Percentiles rank a stretch among this genome's conserved stretches.
Evolutionary conservation across 495 filamentous ascomycete species (phyloP).

Genomic region (Recurvomyces mirabilis): DNA sequence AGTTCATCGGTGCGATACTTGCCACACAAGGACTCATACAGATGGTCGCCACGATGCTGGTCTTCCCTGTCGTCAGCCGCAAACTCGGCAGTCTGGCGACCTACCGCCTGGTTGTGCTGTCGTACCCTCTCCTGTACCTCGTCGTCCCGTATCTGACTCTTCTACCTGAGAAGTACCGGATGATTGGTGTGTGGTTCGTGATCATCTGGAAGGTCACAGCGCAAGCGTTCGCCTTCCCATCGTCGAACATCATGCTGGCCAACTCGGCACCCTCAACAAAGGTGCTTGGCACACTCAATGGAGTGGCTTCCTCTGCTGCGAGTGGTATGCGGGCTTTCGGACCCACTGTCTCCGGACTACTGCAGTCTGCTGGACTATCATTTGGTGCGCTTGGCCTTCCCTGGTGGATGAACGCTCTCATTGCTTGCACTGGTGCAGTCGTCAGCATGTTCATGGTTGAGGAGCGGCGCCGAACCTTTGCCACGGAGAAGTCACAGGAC

Average conservation of each 20-base stretch:
- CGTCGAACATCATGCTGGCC: constrained; percentile 70
- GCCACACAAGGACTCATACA: constrained; percentile 85
- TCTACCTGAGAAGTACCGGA: constrained; percentile 57
- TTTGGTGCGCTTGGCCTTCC: constrained; percentile 73
- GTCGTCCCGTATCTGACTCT: constrained; percentile 80
- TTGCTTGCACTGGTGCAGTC: constrained; percentile 62
- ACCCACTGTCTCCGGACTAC: constrained; percentile 71
- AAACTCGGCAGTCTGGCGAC: constrained; percentile 64
- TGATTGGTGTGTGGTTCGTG: constrained; percentile 59
- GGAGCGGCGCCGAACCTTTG: constrained; percentile 11
- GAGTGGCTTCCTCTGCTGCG: constrained; percentile 80
- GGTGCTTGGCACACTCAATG: constrained; percentile 82
- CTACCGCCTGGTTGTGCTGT: constrained; percentile 65
- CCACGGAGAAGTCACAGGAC: constrained; percentile 9
- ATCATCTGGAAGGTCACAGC: constrained; percentile 84
- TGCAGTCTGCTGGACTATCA: constrained; percentile 70
- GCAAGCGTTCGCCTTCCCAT: constrained; percentile 74
- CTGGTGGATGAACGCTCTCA: constrained; percentile 79
- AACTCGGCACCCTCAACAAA: constrained; percentile 71
- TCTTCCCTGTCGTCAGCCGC: constrained; percentile 65
- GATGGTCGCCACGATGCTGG: constrained; percentile 67
- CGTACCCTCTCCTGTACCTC: constrained; percentile 84
- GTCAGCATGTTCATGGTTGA: constrained; percentile 37
- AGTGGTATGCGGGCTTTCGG: constrained; percentile 79
- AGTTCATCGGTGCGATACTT: constrained; percentile 75